phyloP scores from a whole-genome alignment of 495 filamentous ascomycete species.

The Echria macrotheca region DNA sequence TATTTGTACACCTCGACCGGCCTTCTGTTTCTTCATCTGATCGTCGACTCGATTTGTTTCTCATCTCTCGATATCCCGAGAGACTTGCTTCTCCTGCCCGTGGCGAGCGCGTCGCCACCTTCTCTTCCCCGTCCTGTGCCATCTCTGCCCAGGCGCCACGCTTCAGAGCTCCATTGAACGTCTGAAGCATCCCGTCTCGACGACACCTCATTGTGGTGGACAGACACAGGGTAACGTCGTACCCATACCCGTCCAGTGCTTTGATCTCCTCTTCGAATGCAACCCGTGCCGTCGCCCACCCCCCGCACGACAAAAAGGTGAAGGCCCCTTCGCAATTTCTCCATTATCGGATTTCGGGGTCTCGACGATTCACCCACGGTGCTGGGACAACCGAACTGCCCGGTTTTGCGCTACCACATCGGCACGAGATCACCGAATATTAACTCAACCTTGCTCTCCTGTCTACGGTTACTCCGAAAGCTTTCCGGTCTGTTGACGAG shows the following conservation, averaged over 20 bases:
- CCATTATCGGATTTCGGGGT: too few species aligned
- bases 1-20: neutral
- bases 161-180: neutral
- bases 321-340: too few species aligned
- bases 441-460: too few species aligned
- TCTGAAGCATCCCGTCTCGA: too few species aligned
- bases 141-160: neutral
- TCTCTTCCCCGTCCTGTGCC: neutral
- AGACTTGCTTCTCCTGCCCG: too few species aligned
- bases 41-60: neutral
- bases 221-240: conserved; percentile 3
- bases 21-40: neutral
- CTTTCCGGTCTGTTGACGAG: too few species aligned
- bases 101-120: too few species aligned
- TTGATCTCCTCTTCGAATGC: conserved; percentile 8
- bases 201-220: too few species aligned
- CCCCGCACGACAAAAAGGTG: too few species aligned
- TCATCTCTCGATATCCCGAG: neutral
- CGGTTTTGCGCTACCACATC: too few species aligned
- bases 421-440: too few species aligned
- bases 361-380: neutral
- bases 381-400: neutral
- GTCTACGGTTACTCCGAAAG: neutral
- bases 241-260: neutral
- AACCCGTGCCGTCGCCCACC: too few species aligned